Evolutionary conservation across 495 filamentous ascomycete species (phyloP).

Genomic region (Penicillium longicatenatum): DNA sequence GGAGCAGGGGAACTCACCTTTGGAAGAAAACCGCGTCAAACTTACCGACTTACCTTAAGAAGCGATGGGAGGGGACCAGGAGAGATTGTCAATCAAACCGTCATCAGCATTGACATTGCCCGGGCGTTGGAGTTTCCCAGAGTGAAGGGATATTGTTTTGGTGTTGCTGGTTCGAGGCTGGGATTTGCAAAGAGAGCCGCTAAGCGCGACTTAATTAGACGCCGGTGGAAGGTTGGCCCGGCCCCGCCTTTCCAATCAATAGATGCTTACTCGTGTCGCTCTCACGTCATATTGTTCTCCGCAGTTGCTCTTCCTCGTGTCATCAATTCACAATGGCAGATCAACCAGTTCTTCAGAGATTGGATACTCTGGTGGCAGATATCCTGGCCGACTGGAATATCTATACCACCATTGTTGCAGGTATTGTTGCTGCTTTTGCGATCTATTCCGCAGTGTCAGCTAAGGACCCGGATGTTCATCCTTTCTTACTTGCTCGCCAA

Average conservation of each 20-base stretch:
- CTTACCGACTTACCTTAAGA: constrained; percentile 4
- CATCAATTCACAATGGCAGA: constrained; percentile 45
- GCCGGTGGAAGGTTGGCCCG: constrained; percentile 28
- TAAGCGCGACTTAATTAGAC: constrained; percentile 16
- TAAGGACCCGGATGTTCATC: constrained; percentile 85
- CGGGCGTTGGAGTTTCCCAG: not conserved
- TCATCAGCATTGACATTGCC: not conserved
- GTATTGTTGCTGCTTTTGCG: constrained; percentile 60
- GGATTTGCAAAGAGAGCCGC: constrained; percentile 16
- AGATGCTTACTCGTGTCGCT: constrained; percentile 11
- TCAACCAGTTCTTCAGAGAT: constrained; percentile 53
- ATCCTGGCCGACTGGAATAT: constrained; percentile 78
- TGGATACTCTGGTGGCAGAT: constrained; percentile 68
- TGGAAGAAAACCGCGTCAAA: not conserved
- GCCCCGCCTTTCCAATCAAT: constrained; percentile 12
- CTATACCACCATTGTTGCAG: constrained; percentile 66
- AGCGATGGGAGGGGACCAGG: not conserved
- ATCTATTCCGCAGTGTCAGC: constrained; percentile 62
- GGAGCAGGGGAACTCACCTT: constrained; percentile 2
- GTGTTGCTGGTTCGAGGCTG: constrained; percentile 22
- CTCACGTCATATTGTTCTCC: constrained; percentile 27
- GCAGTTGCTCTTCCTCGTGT: constrained; percentile 5
- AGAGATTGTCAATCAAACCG: not conserved
- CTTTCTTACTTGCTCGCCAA: constrained; percentile 85
- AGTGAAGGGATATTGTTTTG: constrained; percentile 16